Percentiles rank a stretch among this genome's conserved stretches.
These are phyloP conservation scores for Colletotrichum falcatum DNA, from an alignment of 2,329 filamentous ascomycete genomes.

Conservation along the genomic window DNA sequence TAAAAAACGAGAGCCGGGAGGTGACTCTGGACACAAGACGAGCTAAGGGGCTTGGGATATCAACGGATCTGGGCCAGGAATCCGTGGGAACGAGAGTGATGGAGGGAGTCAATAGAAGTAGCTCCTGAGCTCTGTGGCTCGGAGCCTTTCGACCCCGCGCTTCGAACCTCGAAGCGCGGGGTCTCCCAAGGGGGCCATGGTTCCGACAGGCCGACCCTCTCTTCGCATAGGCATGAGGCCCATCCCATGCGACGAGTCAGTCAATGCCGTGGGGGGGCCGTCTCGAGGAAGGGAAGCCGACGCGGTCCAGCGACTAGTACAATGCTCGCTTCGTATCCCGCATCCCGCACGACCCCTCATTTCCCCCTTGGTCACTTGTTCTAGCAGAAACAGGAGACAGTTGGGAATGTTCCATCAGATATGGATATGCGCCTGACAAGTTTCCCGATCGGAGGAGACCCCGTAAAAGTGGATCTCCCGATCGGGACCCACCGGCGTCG, in stretches of 20 bases:
- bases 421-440: not conserved
- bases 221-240: slow-evolving; percentile 15
- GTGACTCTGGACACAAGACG: not conserved
- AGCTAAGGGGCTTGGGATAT: not conserved
- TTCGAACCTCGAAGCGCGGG: slow-evolving; percentile 7
- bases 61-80: not conserved
- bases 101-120: slow-evolving; percentile 16
- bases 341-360: not conserved
- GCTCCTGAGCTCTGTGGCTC: slow-evolving; percentile 33
- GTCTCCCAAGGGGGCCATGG: not conserved
- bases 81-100: not conserved
- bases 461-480: slow-evolving; percentile 21
- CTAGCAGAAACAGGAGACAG: not conserved
- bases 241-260: slow-evolving; percentile 6
- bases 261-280: slow-evolving; percentile 18
- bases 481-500: slow-evolving; percentile 29
- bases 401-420: not conserved
- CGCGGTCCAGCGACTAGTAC: not conserved
- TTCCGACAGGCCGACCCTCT: slow-evolving; percentile 33
- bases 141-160: slow-evolving; percentile 11
- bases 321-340: not conserved
- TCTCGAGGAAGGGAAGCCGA: not conserved
- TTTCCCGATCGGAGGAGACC: slow-evolving; percentile 17
- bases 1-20: not conserved
- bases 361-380: not conserved